These are phyloP conservation scores for Dorcoceras hygrometricum DNA, from an alignment of 257 asterid genomes.

Conservation along the genomic window DNA sequence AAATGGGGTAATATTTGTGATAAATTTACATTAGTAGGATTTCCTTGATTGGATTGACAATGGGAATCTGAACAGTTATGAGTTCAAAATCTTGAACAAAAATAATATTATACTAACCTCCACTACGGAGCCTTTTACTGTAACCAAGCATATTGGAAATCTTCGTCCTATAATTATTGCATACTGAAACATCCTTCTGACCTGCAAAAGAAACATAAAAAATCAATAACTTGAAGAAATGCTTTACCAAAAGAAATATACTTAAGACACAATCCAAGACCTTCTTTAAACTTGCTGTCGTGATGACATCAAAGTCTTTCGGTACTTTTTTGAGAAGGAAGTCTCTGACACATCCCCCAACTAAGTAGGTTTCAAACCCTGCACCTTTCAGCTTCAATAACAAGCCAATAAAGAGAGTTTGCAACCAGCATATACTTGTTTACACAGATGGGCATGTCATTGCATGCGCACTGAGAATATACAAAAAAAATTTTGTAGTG, in stretches of 20 bases:
- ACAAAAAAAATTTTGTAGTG: neutral
- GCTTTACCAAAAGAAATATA: constrained; percentile 20
- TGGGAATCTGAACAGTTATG: constrained; percentile 11
- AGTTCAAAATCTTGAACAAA: constrained; percentile 22
- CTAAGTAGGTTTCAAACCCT: constrained; percentile 90
- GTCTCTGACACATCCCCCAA: constrained; percentile 98
- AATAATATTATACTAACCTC: constrained; percentile 62
- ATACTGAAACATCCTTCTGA: constrained; percentile 39
- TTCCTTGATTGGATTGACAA: constrained; percentile 12
- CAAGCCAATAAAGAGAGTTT: constrained; percentile 6
- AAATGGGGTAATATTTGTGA: constrained; percentile 14
- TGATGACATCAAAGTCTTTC: constrained; percentile 87
- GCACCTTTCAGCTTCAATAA: constrained; percentile 30
- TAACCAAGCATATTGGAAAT: constrained; percentile 83
- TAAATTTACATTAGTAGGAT: constrained; percentile 8
- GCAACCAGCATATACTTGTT: constrained; percentile 13
- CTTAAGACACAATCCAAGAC: constrained; percentile 34
- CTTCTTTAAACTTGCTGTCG: constrained; percentile 69
- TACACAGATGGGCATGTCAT: neutral
- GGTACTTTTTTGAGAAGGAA: constrained; percentile 75
- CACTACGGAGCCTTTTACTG: constrained; percentile 44
- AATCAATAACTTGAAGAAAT: constrained; percentile 23
- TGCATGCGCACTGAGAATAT: neutral
- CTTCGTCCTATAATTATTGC: constrained; percentile 65
- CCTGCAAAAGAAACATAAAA: constrained; percentile 39